Base-by-base conservation (phyloP, 371 early-diverging fungal genomes). In the Blastocladiella emersonii region DNA sequence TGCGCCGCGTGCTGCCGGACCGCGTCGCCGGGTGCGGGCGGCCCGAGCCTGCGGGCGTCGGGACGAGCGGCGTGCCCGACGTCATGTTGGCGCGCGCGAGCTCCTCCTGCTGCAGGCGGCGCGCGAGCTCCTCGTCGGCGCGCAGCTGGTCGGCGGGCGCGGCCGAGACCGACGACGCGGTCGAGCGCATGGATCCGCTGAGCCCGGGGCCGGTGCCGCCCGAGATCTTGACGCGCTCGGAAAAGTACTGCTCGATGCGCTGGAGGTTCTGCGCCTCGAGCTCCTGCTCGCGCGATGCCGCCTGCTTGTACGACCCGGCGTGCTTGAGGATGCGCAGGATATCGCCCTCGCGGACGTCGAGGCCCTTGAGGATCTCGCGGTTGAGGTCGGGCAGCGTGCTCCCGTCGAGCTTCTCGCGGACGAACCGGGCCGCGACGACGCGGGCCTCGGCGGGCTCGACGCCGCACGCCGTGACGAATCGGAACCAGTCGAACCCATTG, bases 271-370 rank as follows among this genome's bases (percentile, higher is more conserved):
- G 34, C 44, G 34, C 68, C 60, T 62, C 64, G 35, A 37, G 57
- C 32, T 25, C 36, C 37, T 13, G 37, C 62, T 59, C 61, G 63
- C 30, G 66, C 56, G 19, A 59, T 23, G 34, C 34, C 23, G 15
- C 2, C n/a, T 23, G 23, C n/a, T 27, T 1, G 37, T 51, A 71
- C 2, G 72, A 73, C 36, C 76, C 80, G 48, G 78, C 71, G 56
- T 73, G 80, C 59, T 88, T 84, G 56, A 83, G 78, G 55, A 93
- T 81, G 19, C 90, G 80, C 45, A 83, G 75, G 21, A 90, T 86
- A 68, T 93, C 90, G 2, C 88, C 88, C 71, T 91, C 90, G 37
- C 84, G 83, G 13, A 93, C 78, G 19, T 88, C 89, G 48, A 94
- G 78, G 27, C 75, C 77, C 64, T 85, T 81, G 72, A 93, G 78